phyloP scores from a whole-genome alignment of 2,329 filamentous ascomycete genomes.

The Scedosporium minutisporum region DNA sequence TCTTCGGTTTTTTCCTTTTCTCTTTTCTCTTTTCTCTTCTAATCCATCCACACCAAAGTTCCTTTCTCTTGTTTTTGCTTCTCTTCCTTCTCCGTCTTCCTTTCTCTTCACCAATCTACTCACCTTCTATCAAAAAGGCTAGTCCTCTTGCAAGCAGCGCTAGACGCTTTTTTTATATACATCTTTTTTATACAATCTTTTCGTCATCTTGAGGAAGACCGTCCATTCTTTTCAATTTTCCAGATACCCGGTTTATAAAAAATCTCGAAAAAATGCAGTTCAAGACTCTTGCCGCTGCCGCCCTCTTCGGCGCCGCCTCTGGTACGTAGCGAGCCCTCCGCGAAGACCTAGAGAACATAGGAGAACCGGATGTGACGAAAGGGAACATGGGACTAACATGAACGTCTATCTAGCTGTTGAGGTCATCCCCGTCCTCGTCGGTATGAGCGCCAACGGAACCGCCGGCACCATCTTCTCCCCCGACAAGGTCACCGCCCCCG shows the following conservation, averaged over 20 bases:
- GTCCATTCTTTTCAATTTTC: constrained; percentile 9
- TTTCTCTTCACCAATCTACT: constrained; percentile 1
- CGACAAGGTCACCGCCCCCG: constrained; percentile 54
- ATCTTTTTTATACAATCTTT: background rate
- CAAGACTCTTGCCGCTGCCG: constrained; percentile 34
- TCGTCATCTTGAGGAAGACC: constrained; percentile 2
- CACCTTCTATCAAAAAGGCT: constrained; percentile 25
- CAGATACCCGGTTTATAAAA: constrained; percentile 9
- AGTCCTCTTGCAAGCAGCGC: constrained; percentile 37
- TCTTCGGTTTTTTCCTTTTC: constrained; percentile 20
- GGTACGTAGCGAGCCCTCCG: constrained; percentile 22
- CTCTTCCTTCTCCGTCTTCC: constrained; percentile 8
- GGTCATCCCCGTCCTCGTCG: constrained; percentile 45
- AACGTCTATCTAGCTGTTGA: background rate
- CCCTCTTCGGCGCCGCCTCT: constrained; percentile 37
- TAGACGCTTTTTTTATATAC: constrained; percentile 28
- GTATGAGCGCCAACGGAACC: constrained; percentile 39
- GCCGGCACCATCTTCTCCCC: constrained; percentile 52
- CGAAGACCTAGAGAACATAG: background rate
- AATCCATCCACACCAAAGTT: constrained; percentile 15
- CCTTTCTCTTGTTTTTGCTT: constrained; percentile 11
- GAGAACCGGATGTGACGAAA: background rate
- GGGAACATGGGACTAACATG: constrained; percentile 7
- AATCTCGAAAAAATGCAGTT: constrained; percentile 38
- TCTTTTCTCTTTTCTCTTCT: constrained; percentile 18